Evolutionary conservation across 176 grass and related monocot genomes (phyloP).

Genomic region (Stipa capillata): DNA sequence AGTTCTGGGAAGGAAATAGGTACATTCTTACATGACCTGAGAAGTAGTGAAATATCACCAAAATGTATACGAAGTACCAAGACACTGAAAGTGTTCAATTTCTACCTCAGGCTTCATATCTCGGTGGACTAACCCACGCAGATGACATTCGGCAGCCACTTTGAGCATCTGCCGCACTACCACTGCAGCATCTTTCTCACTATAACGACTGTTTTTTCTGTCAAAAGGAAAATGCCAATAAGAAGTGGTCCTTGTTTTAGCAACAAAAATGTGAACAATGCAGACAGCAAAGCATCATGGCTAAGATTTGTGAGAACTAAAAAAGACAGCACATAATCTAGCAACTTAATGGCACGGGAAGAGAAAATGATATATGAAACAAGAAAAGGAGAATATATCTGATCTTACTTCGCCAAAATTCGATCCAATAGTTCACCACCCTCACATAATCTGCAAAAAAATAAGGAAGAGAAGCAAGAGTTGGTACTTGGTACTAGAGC

Average conservation of each 20-base stretch:
- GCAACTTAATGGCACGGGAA: not conserved
- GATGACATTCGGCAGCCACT: conserved; percentile 93
- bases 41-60: conserved; percentile 48
- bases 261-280: no score
- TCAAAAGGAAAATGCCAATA: not conserved
- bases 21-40: conserved; percentile 45
- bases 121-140: conserved; percentile 94
- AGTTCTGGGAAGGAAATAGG: conserved; percentile 86
- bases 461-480: conserved; percentile 14
- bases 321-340: conserved; percentile 9
- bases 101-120: conserved; percentile 99
- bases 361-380: not conserved
- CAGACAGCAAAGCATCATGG: no score
- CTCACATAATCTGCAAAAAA: conserved; percentile 91
- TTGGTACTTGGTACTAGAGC: conserved; percentile 10
- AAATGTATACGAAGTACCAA: conserved; percentile 20
- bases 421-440: conserved; percentile 96
- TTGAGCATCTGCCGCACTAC: conserved; percentile 97
- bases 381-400: no score
- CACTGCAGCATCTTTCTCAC: conserved; percentile 97
- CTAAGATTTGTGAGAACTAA: not conserved
- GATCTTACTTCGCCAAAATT: conserved; percentile 93
- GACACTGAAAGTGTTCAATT: conserved; percentile 5
- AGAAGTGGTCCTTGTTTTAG: not conserved
- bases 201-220: conserved; percentile 96